These are phyloP conservation scores for Plasmodium yoelii DNA, from an alignment of 169 alveolate genomes.

Conservation along the genomic window DNA sequence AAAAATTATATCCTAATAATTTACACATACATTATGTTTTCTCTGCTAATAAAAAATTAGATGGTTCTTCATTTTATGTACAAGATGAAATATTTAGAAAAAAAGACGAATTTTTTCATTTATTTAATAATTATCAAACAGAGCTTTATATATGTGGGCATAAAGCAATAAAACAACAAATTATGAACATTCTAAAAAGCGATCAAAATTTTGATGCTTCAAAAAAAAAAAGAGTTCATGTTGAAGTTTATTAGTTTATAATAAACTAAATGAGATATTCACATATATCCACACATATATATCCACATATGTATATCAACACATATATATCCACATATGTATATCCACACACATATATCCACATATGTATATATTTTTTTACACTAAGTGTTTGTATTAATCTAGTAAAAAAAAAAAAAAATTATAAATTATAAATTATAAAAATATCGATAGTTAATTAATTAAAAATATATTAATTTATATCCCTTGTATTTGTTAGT, in stretches of 20 bases:
- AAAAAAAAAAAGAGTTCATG: constrained; percentile 40
- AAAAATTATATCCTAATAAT: constrained; percentile 57
- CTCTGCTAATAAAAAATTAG: constrained; percentile 58
- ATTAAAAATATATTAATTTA: neutral
- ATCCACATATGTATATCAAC: too few species aligned
- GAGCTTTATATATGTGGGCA: constrained; percentile 75
- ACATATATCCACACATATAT: neutral
- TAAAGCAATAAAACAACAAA: constrained; percentile 30
- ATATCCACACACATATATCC: neutral
- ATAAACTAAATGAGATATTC: neutral
- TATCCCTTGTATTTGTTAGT: neutral
- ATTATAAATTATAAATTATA: neutral
- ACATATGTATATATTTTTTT: neutral
- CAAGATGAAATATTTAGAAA: constrained; percentile 64
- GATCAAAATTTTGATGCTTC: neutral
- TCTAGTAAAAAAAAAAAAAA: too few species aligned
- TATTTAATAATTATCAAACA: constrained; percentile 25
- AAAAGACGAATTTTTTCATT: constrained; percentile 32
- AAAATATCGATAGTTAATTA: neutral
- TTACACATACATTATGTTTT: constrained; percentile 74
- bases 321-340: neutral
- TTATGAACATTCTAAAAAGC: constrained; percentile 44
- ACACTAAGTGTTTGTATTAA: too few species aligned
- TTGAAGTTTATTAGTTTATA: constrained; percentile 38
- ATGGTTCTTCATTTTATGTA: constrained; percentile 41